Conservation (phyloP, 352 stramenopile species). For the Elongisporangium senticosum region DNA sequence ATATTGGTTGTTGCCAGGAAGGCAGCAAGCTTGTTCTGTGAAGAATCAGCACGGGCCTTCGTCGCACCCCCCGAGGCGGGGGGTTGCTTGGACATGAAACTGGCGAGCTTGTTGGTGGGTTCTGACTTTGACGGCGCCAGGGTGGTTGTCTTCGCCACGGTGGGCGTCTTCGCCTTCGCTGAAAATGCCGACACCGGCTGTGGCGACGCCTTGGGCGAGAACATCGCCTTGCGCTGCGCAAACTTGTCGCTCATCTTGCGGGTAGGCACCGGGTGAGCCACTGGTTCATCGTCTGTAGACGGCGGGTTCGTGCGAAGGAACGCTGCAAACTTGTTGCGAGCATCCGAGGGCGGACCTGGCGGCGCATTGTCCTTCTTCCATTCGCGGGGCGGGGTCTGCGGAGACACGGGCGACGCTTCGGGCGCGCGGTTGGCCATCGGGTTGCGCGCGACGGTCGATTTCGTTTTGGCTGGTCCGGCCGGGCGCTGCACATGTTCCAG, state of each 20-base stretch:
- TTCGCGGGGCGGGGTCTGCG: constrained; percentile 17
- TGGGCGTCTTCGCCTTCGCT: constrained; percentile 7
- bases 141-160: constrained; percentile 3
- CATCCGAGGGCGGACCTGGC: constrained; percentile 10
- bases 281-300: constrained; percentile 9
- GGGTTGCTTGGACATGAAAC: constrained; percentile 76
- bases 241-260: constrained; percentile 39
- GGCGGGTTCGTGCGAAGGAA: constrained; percentile 78
- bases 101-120: constrained; percentile 56
- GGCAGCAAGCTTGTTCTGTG: constrained; percentile 68
- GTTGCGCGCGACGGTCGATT: constrained; percentile 36
- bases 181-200: constrained; percentile 6
- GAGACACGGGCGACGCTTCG: constrained; percentile 9
- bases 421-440: constrained; percentile 1
- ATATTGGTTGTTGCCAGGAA: constrained; percentile 67
- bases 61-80: constrained; percentile 14
- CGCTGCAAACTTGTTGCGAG: constrained; percentile 73
- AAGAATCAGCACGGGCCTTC: constrained; percentile 50
- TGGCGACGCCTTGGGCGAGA: constrained; percentile 29
- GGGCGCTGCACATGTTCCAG: constrained; percentile 56
- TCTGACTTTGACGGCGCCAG: constrained; percentile 15
- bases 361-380: constrained; percentile 11
- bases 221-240: constrained; percentile 54
- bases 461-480: constrained; percentile 43
- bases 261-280: constrained; percentile 22